Conservation (phyloP, 441 rosid species). For the Geranium incanum region DNA sequence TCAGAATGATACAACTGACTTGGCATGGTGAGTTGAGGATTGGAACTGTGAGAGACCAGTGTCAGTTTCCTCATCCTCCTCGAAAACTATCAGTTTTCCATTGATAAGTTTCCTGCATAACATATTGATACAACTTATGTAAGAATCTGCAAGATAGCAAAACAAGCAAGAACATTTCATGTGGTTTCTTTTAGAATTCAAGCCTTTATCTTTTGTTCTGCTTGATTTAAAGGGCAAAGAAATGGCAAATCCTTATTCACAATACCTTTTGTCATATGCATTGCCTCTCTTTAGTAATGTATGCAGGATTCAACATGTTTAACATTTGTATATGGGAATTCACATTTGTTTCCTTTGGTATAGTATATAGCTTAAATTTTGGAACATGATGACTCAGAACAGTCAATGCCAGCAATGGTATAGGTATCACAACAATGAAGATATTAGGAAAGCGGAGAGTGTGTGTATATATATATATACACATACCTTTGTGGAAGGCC, state of each 20-base stretch:
- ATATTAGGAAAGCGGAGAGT: background rate
- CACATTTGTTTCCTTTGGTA: background rate
- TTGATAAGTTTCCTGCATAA: conserved; percentile 33
- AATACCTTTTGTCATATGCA: no score
- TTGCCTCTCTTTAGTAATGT: no score
- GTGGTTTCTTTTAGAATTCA: no score
- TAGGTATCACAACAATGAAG: background rate
- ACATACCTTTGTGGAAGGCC: conserved; percentile 47
- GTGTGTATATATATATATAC: background rate
- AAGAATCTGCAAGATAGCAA: background rate
- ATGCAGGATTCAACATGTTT: background rate
- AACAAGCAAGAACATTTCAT: background rate
- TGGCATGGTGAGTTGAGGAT: conserved; percentile 8
- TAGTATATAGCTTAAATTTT: background rate
- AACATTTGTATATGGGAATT: background rate
- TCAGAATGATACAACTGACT: background rate
- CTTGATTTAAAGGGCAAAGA: no score
- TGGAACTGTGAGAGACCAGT: conserved; percentile 50
- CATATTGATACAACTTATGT: conserved; percentile 10
- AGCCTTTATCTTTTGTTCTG: no score
- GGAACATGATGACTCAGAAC: background rate
- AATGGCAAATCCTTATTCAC: no score
- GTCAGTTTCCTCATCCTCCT: conserved; percentile 51
- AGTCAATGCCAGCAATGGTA: conserved; percentile 2
- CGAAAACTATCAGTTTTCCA: conserved; percentile 31